Percentiles rank a stretch among this genome's conserved stretches.
Evolutionary conservation across 768 basidiomycete species (phyloP).

Genomic region (Candolleomyces aberdarensis): DNA sequence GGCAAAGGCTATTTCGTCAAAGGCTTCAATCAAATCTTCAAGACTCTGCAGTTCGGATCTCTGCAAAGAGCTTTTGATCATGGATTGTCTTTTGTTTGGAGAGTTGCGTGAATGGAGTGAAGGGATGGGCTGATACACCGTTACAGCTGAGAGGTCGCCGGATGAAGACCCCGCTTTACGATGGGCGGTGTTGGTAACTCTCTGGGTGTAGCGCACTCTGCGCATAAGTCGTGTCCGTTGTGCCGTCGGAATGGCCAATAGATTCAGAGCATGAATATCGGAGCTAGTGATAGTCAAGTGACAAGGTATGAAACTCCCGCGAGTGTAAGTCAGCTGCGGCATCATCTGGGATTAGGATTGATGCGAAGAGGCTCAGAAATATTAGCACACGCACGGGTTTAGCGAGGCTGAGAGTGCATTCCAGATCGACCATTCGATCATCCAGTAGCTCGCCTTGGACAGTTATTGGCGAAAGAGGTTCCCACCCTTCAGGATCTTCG

Average conservation of each 20-base stretch:
- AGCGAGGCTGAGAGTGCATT: conserved; percentile 7
- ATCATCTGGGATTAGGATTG: neutral
- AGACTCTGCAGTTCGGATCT: neutral
- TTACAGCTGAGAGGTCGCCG: neutral
- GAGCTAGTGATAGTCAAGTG: neutral
- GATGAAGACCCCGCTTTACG: neutral
- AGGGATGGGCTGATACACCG: neutral
- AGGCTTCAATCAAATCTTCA: neutral
- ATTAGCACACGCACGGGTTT: neutral
- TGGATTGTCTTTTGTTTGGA: neutral
- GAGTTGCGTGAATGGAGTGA: neutral
- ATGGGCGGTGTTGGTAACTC: neutral
- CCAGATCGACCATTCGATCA: conserved; percentile 15
- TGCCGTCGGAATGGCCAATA: neutral
- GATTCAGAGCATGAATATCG: neutral
- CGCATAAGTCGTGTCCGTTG: neutral
- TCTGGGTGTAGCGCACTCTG: neutral
- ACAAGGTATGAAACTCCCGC: neutral
- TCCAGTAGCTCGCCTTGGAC: conserved; percentile 12
- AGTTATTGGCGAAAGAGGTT: conserved; percentile 10
- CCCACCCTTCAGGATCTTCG: conserved; percentile 26
- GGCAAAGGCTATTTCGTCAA: neutral
- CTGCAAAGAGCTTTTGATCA: neutral
- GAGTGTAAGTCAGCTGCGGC: neutral
- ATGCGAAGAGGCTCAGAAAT: neutral